These are phyloP conservation scores for Thraustotheca clavata DNA, from an alignment of 352 stramenopile species.

Conservation along the genomic window DNA sequence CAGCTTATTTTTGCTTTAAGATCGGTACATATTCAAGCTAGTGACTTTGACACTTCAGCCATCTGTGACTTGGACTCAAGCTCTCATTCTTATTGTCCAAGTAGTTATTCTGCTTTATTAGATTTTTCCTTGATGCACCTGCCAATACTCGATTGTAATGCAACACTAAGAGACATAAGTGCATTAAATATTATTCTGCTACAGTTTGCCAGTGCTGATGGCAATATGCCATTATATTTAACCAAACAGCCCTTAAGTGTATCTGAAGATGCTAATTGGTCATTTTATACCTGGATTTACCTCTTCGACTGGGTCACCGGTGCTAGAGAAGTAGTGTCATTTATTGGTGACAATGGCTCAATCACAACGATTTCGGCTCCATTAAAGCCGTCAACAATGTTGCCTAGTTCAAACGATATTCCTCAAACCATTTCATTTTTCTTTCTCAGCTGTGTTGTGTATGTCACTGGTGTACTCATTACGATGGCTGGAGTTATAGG, in stretches of 20 bases:
- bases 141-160: no score
- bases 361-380: slow-evolving; percentile 5
- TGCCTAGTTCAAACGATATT: background rate
- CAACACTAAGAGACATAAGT: background rate
- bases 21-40: background rate
- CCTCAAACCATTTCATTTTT: slow-evolving; percentile 1
- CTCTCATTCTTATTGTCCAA: background rate
- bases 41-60: background rate
- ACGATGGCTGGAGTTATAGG: no score
- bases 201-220: background rate
- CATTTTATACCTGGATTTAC: slow-evolving; percentile 8
- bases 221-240: background rate
- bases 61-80: background rate
- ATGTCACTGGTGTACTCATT: slow-evolving; percentile 1
- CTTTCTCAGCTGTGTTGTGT: background rate
- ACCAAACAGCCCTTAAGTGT: background rate
- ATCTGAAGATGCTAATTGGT: background rate
- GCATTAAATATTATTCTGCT: background rate
- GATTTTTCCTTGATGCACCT: no score
- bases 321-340: background rate
- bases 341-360: background rate
- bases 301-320: slow-evolving; percentile 8
- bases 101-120: background rate
- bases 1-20: background rate
- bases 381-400: background rate